phyloP scores from a whole-genome alignment of 2,329 filamentous ascomycete genomes.

The Talaromyces sp. region DNA sequence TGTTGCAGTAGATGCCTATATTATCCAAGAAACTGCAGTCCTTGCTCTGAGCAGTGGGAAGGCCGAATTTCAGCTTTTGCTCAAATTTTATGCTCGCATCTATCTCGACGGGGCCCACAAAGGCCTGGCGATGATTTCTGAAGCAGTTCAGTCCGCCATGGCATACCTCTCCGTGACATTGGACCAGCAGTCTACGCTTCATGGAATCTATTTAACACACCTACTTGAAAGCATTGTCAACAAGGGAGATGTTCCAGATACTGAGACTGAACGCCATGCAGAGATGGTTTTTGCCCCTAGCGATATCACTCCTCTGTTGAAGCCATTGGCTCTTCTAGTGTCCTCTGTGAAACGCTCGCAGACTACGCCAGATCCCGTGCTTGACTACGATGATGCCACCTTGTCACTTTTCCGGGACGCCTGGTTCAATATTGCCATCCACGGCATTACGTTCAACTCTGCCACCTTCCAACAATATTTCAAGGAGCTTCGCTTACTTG shows the following conservation, averaged over 20 bases:
- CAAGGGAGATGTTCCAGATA: constrained; percentile 81
- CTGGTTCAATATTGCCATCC: constrained; percentile 97
- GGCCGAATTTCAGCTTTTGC: constrained; percentile 79
- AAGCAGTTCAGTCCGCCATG: constrained; percentile 79
- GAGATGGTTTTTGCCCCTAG: constrained; percentile 81
- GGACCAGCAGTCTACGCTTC: constrained; percentile 69
- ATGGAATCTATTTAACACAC: constrained; percentile 80
- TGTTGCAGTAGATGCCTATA: constrained; percentile 76
- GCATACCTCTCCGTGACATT: constrained; percentile 74
- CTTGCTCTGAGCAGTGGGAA: constrained; percentile 76
- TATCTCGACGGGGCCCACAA: constrained; percentile 73
- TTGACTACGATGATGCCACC: constrained; percentile 65
- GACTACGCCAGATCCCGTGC: constrained; percentile 32
- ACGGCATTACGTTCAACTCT: constrained; percentile 80
- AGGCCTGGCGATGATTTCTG: constrained; percentile 66
- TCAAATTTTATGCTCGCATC: constrained; percentile 80
- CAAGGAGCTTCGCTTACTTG: constrained; percentile 79
- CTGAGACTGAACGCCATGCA: constrained; percentile 70
- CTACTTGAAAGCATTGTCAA: constrained; percentile 85
- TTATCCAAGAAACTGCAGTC: constrained; percentile 78
- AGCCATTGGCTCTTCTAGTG: constrained; percentile 84
- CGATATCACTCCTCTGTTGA: constrained; percentile 85
- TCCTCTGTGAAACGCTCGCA: constrained; percentile 47
- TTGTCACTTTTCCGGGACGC: constrained; percentile 80
- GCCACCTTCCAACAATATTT: constrained; percentile 72